These are phyloP conservation scores for Pseudogymnoascus sp. DNA, from an alignment of 2,329 filamentous ascomycete species.

Conservation along the genomic window DNA sequence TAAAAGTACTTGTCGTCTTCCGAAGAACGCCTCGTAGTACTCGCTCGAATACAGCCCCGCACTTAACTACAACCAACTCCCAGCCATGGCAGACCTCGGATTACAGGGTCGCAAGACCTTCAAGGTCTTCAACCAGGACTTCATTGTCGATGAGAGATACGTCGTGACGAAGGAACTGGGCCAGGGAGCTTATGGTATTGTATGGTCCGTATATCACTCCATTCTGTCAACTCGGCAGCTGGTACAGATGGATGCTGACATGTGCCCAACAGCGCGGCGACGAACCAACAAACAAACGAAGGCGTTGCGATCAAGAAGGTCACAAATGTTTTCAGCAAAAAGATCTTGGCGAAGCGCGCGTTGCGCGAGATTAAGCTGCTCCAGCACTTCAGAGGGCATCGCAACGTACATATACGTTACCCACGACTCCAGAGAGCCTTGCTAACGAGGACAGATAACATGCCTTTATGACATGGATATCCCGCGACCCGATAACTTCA, in stretches of 20 bases:
- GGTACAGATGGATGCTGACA: conserved; percentile 10
- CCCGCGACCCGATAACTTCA: conserved; percentile 93
- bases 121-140: conserved; percentile 99
- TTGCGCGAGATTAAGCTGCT: conserved; percentile 97
- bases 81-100: conserved; percentile 29
- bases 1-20: not conserved
- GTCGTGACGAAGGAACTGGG: conserved; percentile 98
- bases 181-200: conserved; percentile 96
- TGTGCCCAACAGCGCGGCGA: conserved; percentile 7
- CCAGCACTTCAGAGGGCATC: conserved; percentile 90
- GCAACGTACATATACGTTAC: conserved; percentile 58
- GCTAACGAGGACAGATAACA: conserved; percentile 68
- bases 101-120: conserved; percentile 73
- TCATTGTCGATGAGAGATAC: conserved; percentile 96
- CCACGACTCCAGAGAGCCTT: not conserved
- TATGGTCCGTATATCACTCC: conserved; percentile 63
- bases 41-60: conserved; percentile 3
- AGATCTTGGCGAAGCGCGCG: conserved; percentile 97
- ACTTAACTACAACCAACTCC: conserved; percentile 11
- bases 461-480: conserved; percentile 99
- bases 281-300: conserved; percentile 44
- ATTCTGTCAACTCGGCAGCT: not conserved
- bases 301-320: conserved; percentile 99
- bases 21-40: conserved; percentile 4
- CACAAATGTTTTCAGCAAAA: conserved; percentile 99